Conservation (phyloP, 2,329 filamentous ascomycete species). For the Pseudopithomyces maydicus region DNA sequence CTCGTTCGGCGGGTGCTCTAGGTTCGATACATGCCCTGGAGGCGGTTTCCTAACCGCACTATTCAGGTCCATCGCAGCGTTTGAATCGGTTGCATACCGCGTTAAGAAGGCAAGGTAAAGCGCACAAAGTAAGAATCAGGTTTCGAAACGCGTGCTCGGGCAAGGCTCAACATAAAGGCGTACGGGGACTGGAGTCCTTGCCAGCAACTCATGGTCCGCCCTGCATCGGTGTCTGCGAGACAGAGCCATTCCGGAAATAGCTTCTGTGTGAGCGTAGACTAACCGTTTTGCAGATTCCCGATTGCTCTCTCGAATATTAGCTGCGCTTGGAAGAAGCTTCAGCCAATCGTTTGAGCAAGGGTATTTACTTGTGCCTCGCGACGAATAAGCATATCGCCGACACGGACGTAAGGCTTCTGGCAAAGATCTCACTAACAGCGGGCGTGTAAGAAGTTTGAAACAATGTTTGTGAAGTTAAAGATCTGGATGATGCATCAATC, state of each 20-base stretch:
- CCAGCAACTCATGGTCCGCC: too few species aligned
- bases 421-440: not conserved
- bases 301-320: not conserved
- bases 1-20: conserved; percentile 14
- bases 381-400: not conserved
- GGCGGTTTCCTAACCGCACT: conserved; percentile 8
- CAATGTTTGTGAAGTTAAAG: too few species aligned
- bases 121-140: not conserved
- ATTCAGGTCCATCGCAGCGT: conserved; percentile 3
- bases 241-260: not conserved
- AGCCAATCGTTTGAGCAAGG: not conserved
- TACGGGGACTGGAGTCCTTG: too few species aligned
- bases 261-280: not conserved
- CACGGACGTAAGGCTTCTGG: not conserved
- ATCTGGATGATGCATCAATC: too few species aligned
- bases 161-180: conserved; percentile 1
- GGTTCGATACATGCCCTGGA: conserved; percentile 9
- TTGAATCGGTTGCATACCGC: not conserved
- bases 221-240: not conserved
- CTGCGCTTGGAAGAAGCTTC: not conserved
- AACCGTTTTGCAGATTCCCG: not conserved
- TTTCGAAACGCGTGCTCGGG: not conserved
- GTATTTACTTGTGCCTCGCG: not conserved
- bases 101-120: not conserved
- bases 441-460: not conserved